Base-by-base conservation (phyloP, 2,329 filamentous ascomycete genomes). In the Aspergillus melleus region DNA sequence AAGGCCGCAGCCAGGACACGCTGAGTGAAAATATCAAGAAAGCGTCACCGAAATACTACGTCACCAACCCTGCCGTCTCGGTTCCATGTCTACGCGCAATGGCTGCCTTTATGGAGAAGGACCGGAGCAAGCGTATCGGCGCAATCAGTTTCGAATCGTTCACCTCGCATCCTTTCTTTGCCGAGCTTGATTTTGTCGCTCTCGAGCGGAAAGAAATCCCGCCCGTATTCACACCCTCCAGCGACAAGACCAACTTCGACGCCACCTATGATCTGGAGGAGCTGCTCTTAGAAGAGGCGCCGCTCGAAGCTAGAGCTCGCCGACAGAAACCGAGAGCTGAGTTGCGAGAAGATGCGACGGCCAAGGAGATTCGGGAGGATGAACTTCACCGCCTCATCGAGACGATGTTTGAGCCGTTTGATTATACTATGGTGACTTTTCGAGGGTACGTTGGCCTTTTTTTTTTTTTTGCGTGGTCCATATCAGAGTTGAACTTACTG, bases 241-340 rank as follows among this genome's bases (percentile, higher is more conserved):
- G 92, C 58, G 95, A 98, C 52, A 99, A 99, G 84, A 98, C 95
- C 3, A 99, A 99, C 74, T 99, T 99, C 67, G 95, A 99, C 76
- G 95, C 95, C 4, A 99, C 95, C 0, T 98, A 99, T 73, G 95
- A 99, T 75, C 80, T 99, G 54, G 95, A 99, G 73, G 95, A 99
- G 75, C 77, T 99, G 20, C 79, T 99, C 2, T 78, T 99, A 49
- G 95, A 99, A 76, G 95, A 99, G 74, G 95, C 95, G 12, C 95
- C 95, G 1, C 80, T 99, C 5, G 95, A 99, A 76, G 95, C 95
- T 57, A 85, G 95, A 70, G 92, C 95, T 54, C 86, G 95, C 67
- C 88, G 94, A 72, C 95, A 98, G 75, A 97, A 98, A 76, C 95
- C 95, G 2, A 85, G 95, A 63, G 93, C 96, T 65, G 89, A 91